Base-by-base conservation (phyloP, 1,284 basidiomycete genomes). In the Rhodotorula mucilaginosa region DNA sequence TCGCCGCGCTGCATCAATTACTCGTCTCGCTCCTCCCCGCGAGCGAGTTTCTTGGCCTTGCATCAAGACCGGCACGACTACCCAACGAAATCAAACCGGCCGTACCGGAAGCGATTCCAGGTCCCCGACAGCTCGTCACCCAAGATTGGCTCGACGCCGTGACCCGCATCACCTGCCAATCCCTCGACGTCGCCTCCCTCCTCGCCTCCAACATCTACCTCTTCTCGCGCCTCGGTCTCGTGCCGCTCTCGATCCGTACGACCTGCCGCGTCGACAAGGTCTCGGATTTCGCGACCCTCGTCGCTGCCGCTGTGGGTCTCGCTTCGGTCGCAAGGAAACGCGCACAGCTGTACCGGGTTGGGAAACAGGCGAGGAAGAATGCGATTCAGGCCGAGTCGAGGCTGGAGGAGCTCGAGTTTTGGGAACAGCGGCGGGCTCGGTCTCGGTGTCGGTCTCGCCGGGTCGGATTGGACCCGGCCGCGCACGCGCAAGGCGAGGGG, bases 121-220 rank as follows among this genome's bases (percentile, higher is more conserved):
- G 23, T 13, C 13, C 6, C 31, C 26, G 13, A 2, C 10, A 56
- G 15, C 26, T 13, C 31, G 23, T 0, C 31, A 6, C 16, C 48
- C 12, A 31, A n/a, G 2, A 15, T 29, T 19, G 23, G 19, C 39
- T 57, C 46, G 26, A n/a, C 19, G 19, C 59, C 48, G 18, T 61
- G 47, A 23, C 67, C 29, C 21, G 57, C 46, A 10, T 71, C 31
- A n/a, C 48, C 8, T 63, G 57, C 15, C 13, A n/a, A 1, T 15
- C 54, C 0, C 58, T 74, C 46, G 73, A 72, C 19, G 26, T 64
- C 48, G 19, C 64, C 46, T 31, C 68, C 18, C 26, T 64, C 48
- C 1, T 74, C 5, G 26, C 63, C 26, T 68, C 70, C 64, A 72
- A 72, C 60, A 12, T 70, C n/a, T 74, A 65, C 64, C 68, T 74